Conservation (phyloP, 345 rosid genomes). For the Euclidium syriacum region DNA sequence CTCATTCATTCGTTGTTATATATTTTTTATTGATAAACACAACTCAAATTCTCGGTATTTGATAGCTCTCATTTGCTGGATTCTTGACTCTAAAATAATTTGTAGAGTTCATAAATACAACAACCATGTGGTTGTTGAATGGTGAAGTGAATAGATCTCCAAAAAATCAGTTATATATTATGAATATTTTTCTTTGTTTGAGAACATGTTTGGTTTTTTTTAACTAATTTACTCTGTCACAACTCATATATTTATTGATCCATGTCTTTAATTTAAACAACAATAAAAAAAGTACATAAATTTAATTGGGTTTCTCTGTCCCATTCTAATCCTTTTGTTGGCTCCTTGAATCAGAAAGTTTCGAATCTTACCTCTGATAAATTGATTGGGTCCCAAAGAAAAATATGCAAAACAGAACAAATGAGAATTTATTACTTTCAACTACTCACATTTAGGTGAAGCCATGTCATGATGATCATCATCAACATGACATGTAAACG, state of each 20-base stretch:
- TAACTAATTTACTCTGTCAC: conserved; percentile 1
- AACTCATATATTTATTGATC: conserved; percentile 20
- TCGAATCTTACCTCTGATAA: conserved; percentile 15
- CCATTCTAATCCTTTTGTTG: conserved; percentile 8
- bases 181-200: conserved; percentile 18
- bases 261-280: conserved; percentile 5
- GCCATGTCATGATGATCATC: conserved; percentile 12
- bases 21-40: conserved; percentile 11
- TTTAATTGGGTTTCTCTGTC: conserved; percentile 5
- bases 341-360: conserved; percentile 20
- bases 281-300: neutral
- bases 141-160: conserved; percentile 28
- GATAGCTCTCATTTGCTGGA: conserved; percentile 9
- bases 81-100: neutral
- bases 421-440: conserved; percentile 22
- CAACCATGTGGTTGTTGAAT: conserved; percentile 29
- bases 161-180: neutral
- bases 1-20: neutral
- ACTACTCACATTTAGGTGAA: conserved; percentile 19
- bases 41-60: neutral
- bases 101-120: conserved; percentile 32
- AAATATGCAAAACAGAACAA: conserved; percentile 13
- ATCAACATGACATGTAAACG: conserved; percentile 19
- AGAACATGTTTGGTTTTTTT: conserved; percentile 7
- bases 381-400: conserved; percentile 4